Evolutionary conservation across 139 green algal species (phyloP), one percentile per base, ranked within the genome.

Genomic region (Haematococcus sp.): DNA sequence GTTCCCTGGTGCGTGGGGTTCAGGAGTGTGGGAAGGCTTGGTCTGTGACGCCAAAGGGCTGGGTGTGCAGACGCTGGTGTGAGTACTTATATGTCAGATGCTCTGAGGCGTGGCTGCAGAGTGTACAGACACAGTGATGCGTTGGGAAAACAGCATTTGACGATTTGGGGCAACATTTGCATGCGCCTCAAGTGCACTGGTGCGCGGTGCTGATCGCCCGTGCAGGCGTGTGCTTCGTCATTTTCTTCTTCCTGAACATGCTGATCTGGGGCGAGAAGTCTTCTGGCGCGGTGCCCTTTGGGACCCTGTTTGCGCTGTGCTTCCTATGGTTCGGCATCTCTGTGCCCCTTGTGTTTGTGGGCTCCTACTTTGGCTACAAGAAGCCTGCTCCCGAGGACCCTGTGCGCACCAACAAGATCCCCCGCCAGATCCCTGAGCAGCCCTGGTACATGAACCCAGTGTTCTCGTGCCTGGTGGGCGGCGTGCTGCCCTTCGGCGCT

Each of bases 391-490:
- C 83, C 60, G 67, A 81, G 46, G 75, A 81, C 68, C 96, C 96
- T 3, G 95, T 98, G 40, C 88, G 95, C 54, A 99, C 95, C 34
- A 99, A 99, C 88, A 98, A 98, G 82, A 99, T 99, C 73, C 96
- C 96, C 0, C 84, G 96, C 56, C 96, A 99, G 87, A 92, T 99
- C 43, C 96, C 96, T 0, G 90, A 97, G 75, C 95, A 98, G 88
- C 91, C 94, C 2, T 98, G 90, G 92, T 98, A 98, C 87, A 97
- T 98, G 95, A 83, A 94, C 75, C 89, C 91, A 0, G 52, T 92
- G 58, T 95, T 98, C 77, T 94, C 87, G 31, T 88, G 96, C 56
- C 73, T 98, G 7, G 88, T 98, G 64, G 96, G 94, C 22, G 96
- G 96, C 67, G 93, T 99, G 70, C 88, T 99, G 78, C 96, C 96